These are phyloP conservation scores for Maudiozyma serrabonitensis DNA, from an alignment of 805 yeast species.

Conservation along the genomic window DNA sequence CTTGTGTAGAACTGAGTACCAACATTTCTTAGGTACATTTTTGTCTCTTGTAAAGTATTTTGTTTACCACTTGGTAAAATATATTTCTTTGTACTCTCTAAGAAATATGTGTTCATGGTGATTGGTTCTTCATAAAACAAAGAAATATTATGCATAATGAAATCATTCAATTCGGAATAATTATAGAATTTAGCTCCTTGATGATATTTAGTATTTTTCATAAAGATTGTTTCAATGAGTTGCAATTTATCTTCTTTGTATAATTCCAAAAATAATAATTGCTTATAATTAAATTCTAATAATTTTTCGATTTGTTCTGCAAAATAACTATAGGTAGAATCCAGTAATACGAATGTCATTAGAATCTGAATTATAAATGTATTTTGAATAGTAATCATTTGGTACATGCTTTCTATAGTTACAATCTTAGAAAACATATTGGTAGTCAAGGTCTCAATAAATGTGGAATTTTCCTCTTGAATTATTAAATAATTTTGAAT, in stretches of 20 bases:
- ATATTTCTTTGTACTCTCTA: conserved; percentile 13
- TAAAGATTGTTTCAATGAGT: conserved; percentile 14
- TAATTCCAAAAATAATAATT: conserved; percentile 17
- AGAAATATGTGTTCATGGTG: conserved; percentile 12
- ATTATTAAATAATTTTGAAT: conserved; percentile 22
- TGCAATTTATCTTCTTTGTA: conserved; percentile 17
- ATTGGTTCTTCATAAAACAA: conserved; percentile 10
- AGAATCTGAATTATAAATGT: conserved; percentile 28
- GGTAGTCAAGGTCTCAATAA: conserved; percentile 17
- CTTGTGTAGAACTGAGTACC: conserved; percentile 15
- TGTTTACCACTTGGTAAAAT: conserved; percentile 7
- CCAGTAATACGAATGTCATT: conserved; percentile 30
- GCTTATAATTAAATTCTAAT: conserved; percentile 20
- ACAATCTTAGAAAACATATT: conserved; percentile 18
- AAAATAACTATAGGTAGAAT: conserved; percentile 28
- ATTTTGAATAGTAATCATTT: conserved; percentile 22
- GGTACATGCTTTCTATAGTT: conserved; percentile 23
- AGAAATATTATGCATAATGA: conserved; percentile 9
- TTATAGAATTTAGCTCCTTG: conserved; percentile 20
- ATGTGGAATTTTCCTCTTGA: conserved; percentile 5
- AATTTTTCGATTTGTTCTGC: conserved; percentile 14
- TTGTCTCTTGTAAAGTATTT: conserved; percentile 1
- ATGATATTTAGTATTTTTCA: conserved; percentile 15
- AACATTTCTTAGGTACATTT: conserved; percentile 11
- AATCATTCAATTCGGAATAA: conserved; percentile 17